These are phyloP conservation scores for Pterulicium gracile DNA, from an alignment of 1,284 basidiomycete species.

Conservation along the genomic window DNA sequence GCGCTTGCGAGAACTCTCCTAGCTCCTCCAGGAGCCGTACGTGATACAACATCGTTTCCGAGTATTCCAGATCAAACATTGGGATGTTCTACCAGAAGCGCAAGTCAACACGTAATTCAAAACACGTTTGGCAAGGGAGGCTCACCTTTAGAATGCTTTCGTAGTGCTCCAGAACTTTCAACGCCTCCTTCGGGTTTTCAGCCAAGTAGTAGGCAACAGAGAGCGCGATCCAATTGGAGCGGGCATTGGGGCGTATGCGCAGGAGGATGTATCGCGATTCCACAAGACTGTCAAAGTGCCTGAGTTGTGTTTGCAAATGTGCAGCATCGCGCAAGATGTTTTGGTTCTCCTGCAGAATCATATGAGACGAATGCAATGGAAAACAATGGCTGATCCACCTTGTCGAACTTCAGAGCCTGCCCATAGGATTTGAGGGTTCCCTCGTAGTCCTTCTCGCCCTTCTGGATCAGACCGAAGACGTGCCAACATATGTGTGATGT, in stretches of 20 bases:
- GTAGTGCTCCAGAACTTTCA: constrained; percentile 65
- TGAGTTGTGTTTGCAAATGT: constrained; percentile 84
- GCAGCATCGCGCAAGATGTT: constrained; percentile 91
- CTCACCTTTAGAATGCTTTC: constrained; percentile 52
- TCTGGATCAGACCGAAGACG: constrained; percentile 89
- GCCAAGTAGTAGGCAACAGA: constrained; percentile 86
- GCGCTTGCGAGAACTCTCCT: constrained; percentile 54
- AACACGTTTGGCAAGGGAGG: constrained; percentile 8
- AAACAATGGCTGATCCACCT: constrained; percentile 37
- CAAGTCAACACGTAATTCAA: background rate
- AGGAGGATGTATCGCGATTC: constrained; percentile 81
- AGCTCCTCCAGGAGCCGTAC: constrained; percentile 71
- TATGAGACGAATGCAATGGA: constrained; percentile 7
- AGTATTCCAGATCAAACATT: constrained; percentile 75
- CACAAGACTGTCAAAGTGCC: constrained; percentile 72
- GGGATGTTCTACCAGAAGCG: constrained; percentile 46
- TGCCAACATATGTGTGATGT: constrained; percentile 98
- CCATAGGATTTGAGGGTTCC: constrained; percentile 81
- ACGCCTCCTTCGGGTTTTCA: constrained; percentile 65
- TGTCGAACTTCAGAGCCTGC: constrained; percentile 80
- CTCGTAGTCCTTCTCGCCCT: constrained; percentile 85
- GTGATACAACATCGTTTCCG: constrained; percentile 80
- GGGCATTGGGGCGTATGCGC: constrained; percentile 70
- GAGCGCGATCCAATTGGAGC: constrained; percentile 86
- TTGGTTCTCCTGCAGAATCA: constrained; percentile 67